Evolutionary conservation across 2,329 filamentous ascomycete species (phyloP), one percentile per base, ranked within the genome.

Genomic region (Aspergillus sp.): DNA sequence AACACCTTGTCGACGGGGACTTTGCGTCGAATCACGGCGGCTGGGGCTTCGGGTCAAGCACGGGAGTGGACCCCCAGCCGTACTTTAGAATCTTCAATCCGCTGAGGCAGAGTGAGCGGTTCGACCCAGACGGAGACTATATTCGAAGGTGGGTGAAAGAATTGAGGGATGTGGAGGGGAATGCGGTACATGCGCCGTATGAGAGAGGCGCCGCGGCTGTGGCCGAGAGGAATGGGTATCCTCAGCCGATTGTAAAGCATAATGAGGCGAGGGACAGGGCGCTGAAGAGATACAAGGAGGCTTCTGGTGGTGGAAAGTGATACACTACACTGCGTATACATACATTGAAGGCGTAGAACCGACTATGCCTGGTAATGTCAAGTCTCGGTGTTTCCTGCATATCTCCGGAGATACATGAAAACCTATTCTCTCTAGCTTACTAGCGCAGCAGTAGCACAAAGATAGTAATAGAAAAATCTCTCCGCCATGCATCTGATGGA

Each of bases 61-160:
- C 88, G 0, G 90, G 91, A 1, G 91, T 93, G 7, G 92, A 96
- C 74, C 91, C 92, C 1, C 91, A 96, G 76, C 92, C 93, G 0
- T 97, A 96, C 73, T 97, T 97, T 66, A 85, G 92, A 7, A 91
- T 97, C 55, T 97, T 97, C 78, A 97, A 96, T 70, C 93, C 93
- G 0, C 74, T 92, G 49, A 78, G 91, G 19, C 93, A 97, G 80
- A 92, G 90, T 68, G 91, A 95, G 81, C 93, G 90, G 76, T 96
- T 96, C 69, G 93, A 97, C 72, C 80, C 84, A 0, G 81, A 89
- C 0, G 93, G 92, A 0, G 86, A 87, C 17, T 97, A 94, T 73
- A 96, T 97, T 59, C 84, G 90, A 43, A 87, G 86, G 62, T 97
- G 92, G 92, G 82, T 97, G 8, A 88, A 88, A 0, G 93, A 97